Base-by-base conservation (phyloP, 2,329 filamentous ascomycete species). In the Scolecobasidium constrictum region DNA sequence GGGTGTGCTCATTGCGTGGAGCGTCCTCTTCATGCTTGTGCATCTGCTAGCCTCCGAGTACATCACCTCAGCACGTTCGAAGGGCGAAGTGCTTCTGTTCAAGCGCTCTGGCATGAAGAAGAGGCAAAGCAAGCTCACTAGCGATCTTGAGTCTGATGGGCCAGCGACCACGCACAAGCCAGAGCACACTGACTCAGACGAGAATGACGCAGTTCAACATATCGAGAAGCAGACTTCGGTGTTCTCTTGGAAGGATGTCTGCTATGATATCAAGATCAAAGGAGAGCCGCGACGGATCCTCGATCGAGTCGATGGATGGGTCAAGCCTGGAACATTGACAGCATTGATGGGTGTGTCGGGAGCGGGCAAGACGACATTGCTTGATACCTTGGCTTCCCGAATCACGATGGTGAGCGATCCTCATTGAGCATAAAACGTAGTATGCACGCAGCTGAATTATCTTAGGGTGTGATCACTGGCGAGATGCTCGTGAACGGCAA, bases 361-460 rank as follows among this genome's bases (percentile, higher is more conserved):
- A 35, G 86, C 86, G 5, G 86, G 86, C 13, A 93, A 93, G 63
- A 88, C 84, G 0, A 92, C 86, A 0, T 65, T 93, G 0, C 68
- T 93, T 15, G 86, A 92, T 58, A 86, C 82, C 0, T 62, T 84
- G 2, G 78, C 83, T 0, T 83, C 87, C 53, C 75, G 84, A 3
- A 79, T 86, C 56, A 78, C 67, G 13, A 69, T 67, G n/a, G n/a
- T n/a, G n/a, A n/a, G n/a, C n/a, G n/a, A n/a, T n/a, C n/a, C n/a
- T n/a, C n/a, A n/a, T n/a, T n/a, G n/a, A n/a, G n/a, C n/a, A n/a
- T n/a, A n/a, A n/a, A n/a, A n/a, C n/a, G n/a, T n/a, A n/a, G n/a
- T n/a, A n/a, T n/a, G n/a, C n/a, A n/a, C n/a, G n/a, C n/a, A n/a
- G n/a, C n/a, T n/a, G n/a, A n/a, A n/a, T n/a, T n/a, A n/a, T n/a